A percentile compares a stretch with the other conserved stretches of the same genome.
These are phyloP conservation scores for Penicillium cataractarum DNA, from an alignment of 495 filamentous ascomycete genomes.

Conservation along the genomic window DNA sequence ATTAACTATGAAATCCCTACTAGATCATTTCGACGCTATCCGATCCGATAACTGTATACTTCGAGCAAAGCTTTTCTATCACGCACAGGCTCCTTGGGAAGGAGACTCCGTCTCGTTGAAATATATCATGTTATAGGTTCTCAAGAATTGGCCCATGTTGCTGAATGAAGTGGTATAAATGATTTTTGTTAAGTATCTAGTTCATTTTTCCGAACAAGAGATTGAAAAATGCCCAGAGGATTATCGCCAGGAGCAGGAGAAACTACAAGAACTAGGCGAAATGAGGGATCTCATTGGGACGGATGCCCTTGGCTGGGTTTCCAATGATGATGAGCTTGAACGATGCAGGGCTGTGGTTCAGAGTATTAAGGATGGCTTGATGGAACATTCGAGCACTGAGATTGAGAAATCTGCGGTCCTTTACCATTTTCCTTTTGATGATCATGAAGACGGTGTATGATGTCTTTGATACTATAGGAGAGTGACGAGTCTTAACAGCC, in stretches of 20 bases:
- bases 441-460: slow-evolving; percentile 29
- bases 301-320: slow-evolving; percentile 33
- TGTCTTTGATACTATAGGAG: no score
- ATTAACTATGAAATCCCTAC: slow-evolving; percentile 28
- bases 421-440: slow-evolving; percentile 34
- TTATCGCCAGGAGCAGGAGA: slow-evolving; percentile 2
- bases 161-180: slow-evolving; percentile 12
- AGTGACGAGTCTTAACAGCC: no score
- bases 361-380: slow-evolving; percentile 28
- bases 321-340: slow-evolving; percentile 30
- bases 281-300: slow-evolving; percentile 12
- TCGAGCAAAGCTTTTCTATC: slow-evolving; percentile 30
- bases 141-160: slow-evolving; percentile 28
- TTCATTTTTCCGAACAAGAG: slow-evolving; percentile 28
- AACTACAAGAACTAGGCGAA: neutral
- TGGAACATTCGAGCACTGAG: slow-evolving; percentile 30
- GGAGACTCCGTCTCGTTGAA: slow-evolving; percentile 27
- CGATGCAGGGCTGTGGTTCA: slow-evolving; percentile 22
- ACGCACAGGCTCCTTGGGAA: slow-evolving; percentile 27
- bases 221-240: slow-evolving; percentile 3
- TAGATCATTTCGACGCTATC: slow-evolving; percentile 33
- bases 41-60: slow-evolving; percentile 26
- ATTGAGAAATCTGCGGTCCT: slow-evolving; percentile 24
- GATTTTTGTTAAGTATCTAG: slow-evolving; percentile 18
- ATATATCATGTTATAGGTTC: slow-evolving; percentile 23